Percentiles rank a stretch among this genome's conserved stretches.
Conservation (phyloP, 768 basidiomycete genomes). For the Tulasnella calospora region DNA sequence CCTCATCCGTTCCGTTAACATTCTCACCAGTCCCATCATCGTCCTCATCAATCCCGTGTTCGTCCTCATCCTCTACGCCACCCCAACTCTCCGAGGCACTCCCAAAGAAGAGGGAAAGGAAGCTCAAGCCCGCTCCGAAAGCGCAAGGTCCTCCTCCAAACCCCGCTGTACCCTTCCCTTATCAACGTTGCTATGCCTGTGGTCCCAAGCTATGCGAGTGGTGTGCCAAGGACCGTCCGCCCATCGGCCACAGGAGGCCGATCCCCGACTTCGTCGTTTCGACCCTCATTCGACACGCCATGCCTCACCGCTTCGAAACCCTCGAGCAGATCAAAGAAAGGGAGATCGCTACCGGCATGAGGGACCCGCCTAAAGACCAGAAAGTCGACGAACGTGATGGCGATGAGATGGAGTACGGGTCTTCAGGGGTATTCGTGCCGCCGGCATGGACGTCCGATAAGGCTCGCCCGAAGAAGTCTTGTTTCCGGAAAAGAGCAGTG, state of each 20-base stretch:
- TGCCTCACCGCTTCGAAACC: not conserved
- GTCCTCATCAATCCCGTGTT: no score
- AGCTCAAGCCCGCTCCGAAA: no score
- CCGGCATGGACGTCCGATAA: not conserved
- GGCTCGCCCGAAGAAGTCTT: not conserved
- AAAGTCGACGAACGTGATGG: not conserved
- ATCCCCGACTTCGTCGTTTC: not conserved
- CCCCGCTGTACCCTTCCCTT: no score
- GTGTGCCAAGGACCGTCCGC: not conserved
- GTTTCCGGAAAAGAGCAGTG: not conserved
- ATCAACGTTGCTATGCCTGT: not conserved
- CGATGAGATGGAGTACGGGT: not conserved
- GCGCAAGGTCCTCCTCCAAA: no score
- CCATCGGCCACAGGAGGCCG: not conserved
- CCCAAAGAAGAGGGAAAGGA: no score
- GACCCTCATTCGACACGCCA: not conserved
- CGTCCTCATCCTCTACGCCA: no score
- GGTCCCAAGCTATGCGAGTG: not conserved
- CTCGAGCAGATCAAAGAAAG: not conserved
- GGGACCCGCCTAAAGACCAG: not conserved
- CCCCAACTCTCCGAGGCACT: no score
- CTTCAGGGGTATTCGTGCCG: not conserved
- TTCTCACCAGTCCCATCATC: no score
- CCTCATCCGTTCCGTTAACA: no score
- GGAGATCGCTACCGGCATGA: not conserved